These are phyloP conservation scores for Casuarina cunninghamiana DNA, from an alignment of 306 rosid species.

Conservation along the genomic window DNA sequence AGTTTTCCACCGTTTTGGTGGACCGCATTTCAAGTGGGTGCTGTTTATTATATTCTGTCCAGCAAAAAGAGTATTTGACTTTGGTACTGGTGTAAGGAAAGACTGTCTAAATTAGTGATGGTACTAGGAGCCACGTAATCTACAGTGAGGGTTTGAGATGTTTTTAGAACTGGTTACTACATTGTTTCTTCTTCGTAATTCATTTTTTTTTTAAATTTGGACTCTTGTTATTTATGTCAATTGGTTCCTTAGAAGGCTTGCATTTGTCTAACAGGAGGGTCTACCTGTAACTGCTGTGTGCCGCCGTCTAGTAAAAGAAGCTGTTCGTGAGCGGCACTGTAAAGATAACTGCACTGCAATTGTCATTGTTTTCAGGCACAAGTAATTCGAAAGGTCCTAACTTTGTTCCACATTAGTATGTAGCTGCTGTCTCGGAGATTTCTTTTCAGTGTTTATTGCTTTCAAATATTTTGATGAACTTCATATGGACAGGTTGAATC, in stretches of 20 bases:
- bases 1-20: neutral
- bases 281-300: constrained; percentile 58
- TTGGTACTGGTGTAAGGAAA: neutral
- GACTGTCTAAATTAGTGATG: neutral
- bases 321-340: constrained; percentile 80
- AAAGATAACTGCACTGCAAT: constrained; percentile 90
- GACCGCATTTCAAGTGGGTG: neutral
- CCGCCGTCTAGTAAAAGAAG: constrained; percentile 78
- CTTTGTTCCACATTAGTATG: neutral
- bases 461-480: neutral
- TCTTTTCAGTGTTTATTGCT: neutral
- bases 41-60: neutral
- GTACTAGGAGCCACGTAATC: neutral
- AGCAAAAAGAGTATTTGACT: neutral
- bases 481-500: neutral
- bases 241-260: neutral
- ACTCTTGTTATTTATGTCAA: neutral
- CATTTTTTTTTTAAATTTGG: neutral
- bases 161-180: neutral
- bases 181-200: neutral
- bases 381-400: constrained; percentile 19
- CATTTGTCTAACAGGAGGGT: constrained; percentile 57
- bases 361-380: constrained; percentile 60
- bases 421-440: neutral
- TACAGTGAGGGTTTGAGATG: neutral